Conservation (phyloP, 2,329 filamentous ascomycete species). For the Claviceps spartinae region DNA sequence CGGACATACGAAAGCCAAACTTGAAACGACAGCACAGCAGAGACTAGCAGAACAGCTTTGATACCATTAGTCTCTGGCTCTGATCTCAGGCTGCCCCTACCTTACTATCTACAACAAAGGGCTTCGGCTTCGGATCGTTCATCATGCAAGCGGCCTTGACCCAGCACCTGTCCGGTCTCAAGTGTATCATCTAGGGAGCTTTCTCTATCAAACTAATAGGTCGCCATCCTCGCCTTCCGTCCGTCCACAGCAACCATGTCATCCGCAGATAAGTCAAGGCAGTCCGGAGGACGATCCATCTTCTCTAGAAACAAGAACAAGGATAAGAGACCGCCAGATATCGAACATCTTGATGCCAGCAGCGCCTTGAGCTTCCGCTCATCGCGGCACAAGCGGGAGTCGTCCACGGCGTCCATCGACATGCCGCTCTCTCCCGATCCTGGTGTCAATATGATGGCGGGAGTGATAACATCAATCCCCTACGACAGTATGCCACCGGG, state of each 20-base stretch:
- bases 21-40: neutral
- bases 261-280: conserved; percentile 63
- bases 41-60: neutral
- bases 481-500: conserved; percentile 60
- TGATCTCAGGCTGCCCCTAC: conserved; percentile 2
- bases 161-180: conserved; percentile 21
- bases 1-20: neutral
- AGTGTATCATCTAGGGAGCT: conserved; percentile 17
- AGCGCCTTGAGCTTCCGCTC: conserved; percentile 52
- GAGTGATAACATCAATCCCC: conserved; percentile 76
- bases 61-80: neutral
- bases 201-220: neutral
- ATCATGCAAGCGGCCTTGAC: conserved; percentile 28
- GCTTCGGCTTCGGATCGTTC: conserved; percentile 8
- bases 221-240: neutral
- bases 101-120: conserved; percentile 6
- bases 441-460: conserved; percentile 61
- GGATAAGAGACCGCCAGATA: conserved; percentile 46
- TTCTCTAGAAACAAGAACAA: conserved; percentile 84
- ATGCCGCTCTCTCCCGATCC: conserved; percentile 48
- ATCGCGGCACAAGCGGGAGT: conserved; percentile 62
- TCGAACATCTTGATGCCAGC: conserved; percentile 44
- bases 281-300: conserved; percentile 64
- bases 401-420: conserved; percentile 60
- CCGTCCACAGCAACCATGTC: conserved; percentile 31